Evolutionary conservation across 768 basidiomycete genomes (phyloP).

Genomic region (Hysterangium stoloniferum): DNA sequence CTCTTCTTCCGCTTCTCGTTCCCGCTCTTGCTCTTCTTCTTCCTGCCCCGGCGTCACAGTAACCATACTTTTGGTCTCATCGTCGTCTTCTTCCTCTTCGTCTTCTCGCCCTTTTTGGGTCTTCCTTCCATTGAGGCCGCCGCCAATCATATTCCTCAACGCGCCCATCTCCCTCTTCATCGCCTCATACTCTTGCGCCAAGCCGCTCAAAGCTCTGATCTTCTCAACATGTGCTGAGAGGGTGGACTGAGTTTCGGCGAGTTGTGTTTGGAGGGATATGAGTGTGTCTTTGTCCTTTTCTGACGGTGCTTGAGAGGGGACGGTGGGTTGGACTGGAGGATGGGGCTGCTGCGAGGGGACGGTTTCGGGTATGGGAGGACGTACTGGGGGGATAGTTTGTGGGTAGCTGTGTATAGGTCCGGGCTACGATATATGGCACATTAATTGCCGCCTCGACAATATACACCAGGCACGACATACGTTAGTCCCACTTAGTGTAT

Average conservation of each 20-base stretch:
- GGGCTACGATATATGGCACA: slow-evolving; percentile 35
- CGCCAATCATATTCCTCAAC: slow-evolving; percentile 66
- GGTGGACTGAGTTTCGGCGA: slow-evolving; percentile 75
- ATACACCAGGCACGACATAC: slow-evolving; percentile 47
- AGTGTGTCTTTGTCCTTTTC: slow-evolving; percentile 22
- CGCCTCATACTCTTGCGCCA: slow-evolving; percentile 62
- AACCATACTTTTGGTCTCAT: slow-evolving; percentile 61
- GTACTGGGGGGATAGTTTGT: slow-evolving; percentile 56
- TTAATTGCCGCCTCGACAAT: slow-evolving; percentile 8
- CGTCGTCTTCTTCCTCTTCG: slow-evolving; percentile 37
- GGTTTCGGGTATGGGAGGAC: slow-evolving; percentile 26
- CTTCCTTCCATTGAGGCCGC: slow-evolving; percentile 21
- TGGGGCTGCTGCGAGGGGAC: slow-evolving; percentile 9
- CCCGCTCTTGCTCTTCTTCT: slow-evolving; percentile 54
- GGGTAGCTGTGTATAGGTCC: slow-evolving; percentile 57
- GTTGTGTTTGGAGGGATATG: slow-evolving; percentile 64
- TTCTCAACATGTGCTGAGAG: slow-evolving; percentile 75
- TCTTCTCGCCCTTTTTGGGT: slow-evolving; percentile 26
- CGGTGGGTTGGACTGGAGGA: slow-evolving; percentile 16
- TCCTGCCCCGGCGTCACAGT: slow-evolving; percentile 47
- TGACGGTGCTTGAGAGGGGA: slow-evolving; percentile 20
- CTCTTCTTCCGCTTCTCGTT: slow-evolving; percentile 65
- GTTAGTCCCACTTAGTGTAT: slow-evolving; percentile 77
- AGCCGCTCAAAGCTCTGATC: slow-evolving; percentile 42
- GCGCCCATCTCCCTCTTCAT: slow-evolving; percentile 71